Percentiles rank a stretch among this genome's conserved stretches.
Evolutionary conservation across 805 yeast species (phyloP).

Genomic region (Candida oleophila): DNA sequence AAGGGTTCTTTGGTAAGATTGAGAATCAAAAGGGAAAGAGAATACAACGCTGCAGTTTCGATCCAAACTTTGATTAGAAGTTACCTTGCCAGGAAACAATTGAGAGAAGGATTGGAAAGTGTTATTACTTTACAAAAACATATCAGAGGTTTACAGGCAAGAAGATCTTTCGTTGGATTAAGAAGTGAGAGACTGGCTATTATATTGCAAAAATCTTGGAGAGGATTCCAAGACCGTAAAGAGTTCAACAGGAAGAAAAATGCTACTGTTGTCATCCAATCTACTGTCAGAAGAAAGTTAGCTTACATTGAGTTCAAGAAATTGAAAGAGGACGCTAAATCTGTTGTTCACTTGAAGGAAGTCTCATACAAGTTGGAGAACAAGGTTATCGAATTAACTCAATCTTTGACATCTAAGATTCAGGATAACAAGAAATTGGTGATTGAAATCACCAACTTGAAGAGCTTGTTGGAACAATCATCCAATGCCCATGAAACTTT

Average conservation of each 20-base stretch:
- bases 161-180: conserved; percentile 49
- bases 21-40: conserved; percentile 53
- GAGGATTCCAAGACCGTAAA: conserved; percentile 65
- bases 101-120: conserved; percentile 32
- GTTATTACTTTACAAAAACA: conserved; percentile 46
- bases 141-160: conserved; percentile 51
- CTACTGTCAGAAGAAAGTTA: conserved; percentile 68
- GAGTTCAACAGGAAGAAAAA: conserved; percentile 45
- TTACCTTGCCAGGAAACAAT: conserved; percentile 42
- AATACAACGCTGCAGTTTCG: conserved; percentile 58
- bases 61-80: conserved; percentile 73
- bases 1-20: conserved; percentile 63
- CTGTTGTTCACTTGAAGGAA: conserved; percentile 85
- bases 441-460: conserved; percentile 52
- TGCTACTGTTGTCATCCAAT: conserved; percentile 72
- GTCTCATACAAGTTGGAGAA: conserved; percentile 92
- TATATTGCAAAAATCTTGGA: conserved; percentile 68
- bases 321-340: conserved; percentile 84
- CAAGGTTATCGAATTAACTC: conserved; percentile 95
- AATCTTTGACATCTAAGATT: conserved; percentile 72
- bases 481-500: conserved; percentile 51
- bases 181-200: conserved; percentile 65
- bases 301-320: conserved; percentile 66
- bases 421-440: conserved; percentile 77
- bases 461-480: conserved; percentile 50